Evolutionary conservation across 2,329 filamentous ascomycete species (phyloP), one percentile per base, ranked within the genome.

Genomic region (Tolypocladium sp.): DNA sequence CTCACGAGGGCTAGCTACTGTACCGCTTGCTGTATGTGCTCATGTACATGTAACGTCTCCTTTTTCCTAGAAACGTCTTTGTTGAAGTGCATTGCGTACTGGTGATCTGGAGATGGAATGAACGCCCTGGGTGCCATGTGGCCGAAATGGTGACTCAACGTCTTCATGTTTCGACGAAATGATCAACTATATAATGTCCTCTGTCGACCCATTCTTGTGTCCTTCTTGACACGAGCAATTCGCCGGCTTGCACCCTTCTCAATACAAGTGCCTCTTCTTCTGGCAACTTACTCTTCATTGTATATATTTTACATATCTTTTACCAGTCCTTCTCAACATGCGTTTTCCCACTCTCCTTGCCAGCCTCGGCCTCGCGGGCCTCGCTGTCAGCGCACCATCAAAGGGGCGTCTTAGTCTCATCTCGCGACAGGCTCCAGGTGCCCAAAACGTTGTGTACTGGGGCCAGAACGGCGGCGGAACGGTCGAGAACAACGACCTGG

Each of bases 401-500:
- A 15, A 8, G 4, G n/a, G 20, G 2, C 10, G 4, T 8, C 10
- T 8, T 4, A 1, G 20, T n/a, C 49, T 22, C 20, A 4, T 22
- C 30, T 37, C 20, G 10, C 49, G 30, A n/a, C 49, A 53, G 6
- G 49, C 30, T 4, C 20, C 30, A 22, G 49, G 49, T 10, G 49
- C 49, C 30, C 52, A 73, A 55, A 74, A 70, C 52, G 74, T 65
- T 17, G 64, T 66, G 9, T 66, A 66, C 61, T 76, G 71, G 59
- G 68, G 69, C 7, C 64, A 66, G 35, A 63, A 66, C 27, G 64
- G 64, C 49, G 73, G 64, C n/a, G 60, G 61, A n/a, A 56, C 69
- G 2, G 64, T 70, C 33, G 71, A 73, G 61, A 71, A 74, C 62
- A 74, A 73, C 49, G 69, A 75, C 60, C 68, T 75, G 56, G 64